phyloP scores from a whole-genome alignment of 768 basidiomycete species.

The Suillus sp. region DNA sequence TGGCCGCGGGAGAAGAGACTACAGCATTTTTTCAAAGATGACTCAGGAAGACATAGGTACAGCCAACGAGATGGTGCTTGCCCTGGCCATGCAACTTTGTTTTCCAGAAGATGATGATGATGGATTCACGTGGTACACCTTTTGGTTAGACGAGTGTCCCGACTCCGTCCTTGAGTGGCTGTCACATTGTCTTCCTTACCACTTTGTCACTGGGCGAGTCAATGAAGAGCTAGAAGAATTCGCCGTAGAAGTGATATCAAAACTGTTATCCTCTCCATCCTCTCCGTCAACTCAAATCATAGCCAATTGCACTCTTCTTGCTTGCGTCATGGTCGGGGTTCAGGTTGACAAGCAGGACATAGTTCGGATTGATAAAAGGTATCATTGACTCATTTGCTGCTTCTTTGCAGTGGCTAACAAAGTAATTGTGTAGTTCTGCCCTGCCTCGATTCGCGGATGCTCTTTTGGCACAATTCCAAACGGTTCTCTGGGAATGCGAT shows the following conservation, averaged over 20 bases:
- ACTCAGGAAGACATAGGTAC: neutral
- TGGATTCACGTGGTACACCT: rapidly evolving
- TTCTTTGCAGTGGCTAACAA: neutral
- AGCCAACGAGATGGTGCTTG: neutral
- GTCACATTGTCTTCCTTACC: neutral
- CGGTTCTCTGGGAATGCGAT: neutral
- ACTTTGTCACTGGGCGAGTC: neutral
- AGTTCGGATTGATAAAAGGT: neutral
- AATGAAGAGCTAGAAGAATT: neutral
- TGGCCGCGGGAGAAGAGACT: neutral
- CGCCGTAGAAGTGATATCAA: neutral
- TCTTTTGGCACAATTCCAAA: neutral
- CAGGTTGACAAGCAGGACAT: neutral
- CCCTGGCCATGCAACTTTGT: neutral
- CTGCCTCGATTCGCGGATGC: neutral
- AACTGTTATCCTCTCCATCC: neutral
- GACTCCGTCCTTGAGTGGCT: neutral
- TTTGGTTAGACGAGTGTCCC: neutral
- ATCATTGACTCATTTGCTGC: neutral
- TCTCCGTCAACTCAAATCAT: neutral
- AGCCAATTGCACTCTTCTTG: neutral
- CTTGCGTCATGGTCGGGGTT: neutral
- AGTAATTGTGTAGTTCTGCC: neutral
- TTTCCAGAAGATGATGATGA: neutral
- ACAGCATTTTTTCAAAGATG: neutral